These are phyloP conservation scores for Neurospora sp. DNA, from an alignment of 495 filamentous ascomycete genomes.

Conservation along the genomic window DNA sequence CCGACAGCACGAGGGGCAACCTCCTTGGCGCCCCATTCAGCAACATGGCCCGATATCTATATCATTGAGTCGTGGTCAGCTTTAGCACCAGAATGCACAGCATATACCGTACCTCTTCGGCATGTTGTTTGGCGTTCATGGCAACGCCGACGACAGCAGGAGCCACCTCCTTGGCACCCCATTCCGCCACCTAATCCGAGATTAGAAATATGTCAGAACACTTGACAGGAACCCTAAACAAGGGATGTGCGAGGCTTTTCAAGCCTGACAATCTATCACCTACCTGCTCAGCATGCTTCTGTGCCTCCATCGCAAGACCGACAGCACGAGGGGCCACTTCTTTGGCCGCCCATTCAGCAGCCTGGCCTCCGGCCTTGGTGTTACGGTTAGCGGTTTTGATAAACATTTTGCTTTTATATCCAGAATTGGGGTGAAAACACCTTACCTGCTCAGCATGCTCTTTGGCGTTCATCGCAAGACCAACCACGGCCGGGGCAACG, in stretches of 20 bases:
- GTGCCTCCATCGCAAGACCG: neutral
- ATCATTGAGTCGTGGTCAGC: neutral
- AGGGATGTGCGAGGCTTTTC: neutral
- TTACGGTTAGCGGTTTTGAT: too few relatives aligned
- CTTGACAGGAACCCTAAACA: neutral
- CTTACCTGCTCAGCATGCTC: neutral
- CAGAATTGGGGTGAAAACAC: too few relatives aligned
- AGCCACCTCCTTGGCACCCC: neutral
- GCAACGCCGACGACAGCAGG: neutral
- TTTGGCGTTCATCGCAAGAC: neutral
- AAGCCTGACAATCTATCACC: neutral
- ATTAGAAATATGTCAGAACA: neutral
- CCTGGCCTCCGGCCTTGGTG: neutral
- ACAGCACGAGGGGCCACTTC: neutral
- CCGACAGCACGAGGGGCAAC: neutral
- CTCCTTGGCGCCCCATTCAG: neutral
- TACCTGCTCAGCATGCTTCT: neutral
- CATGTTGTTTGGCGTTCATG: neutral
- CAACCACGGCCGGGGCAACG: neutral
- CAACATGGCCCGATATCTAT: neutral
- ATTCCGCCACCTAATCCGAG: neutral
- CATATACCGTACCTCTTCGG: neutral
- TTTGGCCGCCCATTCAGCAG: neutral
- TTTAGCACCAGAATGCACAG: neutral
- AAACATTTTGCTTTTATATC: too few relatives aligned